Evolutionary conservation across 2,329 filamentous ascomycete genomes (phyloP).

Genomic region (Pseudogymnoascus sp.): DNA sequence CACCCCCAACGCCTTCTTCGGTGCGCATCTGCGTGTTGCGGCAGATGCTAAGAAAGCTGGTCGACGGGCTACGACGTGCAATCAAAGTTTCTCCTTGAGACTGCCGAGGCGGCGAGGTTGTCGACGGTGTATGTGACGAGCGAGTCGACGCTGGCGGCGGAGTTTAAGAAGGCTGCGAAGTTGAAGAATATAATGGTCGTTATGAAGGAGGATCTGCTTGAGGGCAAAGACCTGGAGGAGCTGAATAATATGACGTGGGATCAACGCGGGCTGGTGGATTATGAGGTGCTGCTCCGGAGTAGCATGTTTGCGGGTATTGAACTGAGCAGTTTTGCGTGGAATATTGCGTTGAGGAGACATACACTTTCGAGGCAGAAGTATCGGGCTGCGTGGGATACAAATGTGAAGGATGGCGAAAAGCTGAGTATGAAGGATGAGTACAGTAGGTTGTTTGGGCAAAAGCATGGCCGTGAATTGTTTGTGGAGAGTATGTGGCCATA

Average conservation of each 20-base stretch:
- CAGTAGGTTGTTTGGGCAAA: neutral
- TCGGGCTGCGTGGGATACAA: neutral
- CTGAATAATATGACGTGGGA: conserved; percentile 35
- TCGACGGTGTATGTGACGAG: conserved; percentile 37
- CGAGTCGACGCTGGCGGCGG: conserved; percentile 32
- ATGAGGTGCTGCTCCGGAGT: conserved; percentile 39
- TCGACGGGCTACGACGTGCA: conserved; percentile 32
- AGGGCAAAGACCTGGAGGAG: conserved; percentile 23
- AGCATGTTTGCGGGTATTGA: conserved; percentile 36
- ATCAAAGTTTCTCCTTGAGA: conserved; percentile 29
- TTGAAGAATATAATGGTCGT: conserved; percentile 33
- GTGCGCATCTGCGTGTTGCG: conserved; percentile 34
- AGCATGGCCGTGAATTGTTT: neutral
- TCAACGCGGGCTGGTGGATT: conserved; percentile 42
- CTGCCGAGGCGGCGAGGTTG: conserved; percentile 25
- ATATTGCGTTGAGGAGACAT: conserved; percentile 35
- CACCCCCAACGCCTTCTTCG: conserved; percentile 31
- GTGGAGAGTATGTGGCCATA: neutral
- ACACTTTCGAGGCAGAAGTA: conserved; percentile 13
- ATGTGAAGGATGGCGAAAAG: neutral
- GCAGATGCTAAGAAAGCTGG: conserved; percentile 30
- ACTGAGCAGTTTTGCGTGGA: conserved; percentile 40
- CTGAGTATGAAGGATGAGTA: neutral
- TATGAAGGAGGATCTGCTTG: conserved; percentile 39
- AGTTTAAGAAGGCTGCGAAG: conserved; percentile 33